Base-by-base conservation (phyloP, 148 eudicot species). In the Chenopodium album region DNA sequence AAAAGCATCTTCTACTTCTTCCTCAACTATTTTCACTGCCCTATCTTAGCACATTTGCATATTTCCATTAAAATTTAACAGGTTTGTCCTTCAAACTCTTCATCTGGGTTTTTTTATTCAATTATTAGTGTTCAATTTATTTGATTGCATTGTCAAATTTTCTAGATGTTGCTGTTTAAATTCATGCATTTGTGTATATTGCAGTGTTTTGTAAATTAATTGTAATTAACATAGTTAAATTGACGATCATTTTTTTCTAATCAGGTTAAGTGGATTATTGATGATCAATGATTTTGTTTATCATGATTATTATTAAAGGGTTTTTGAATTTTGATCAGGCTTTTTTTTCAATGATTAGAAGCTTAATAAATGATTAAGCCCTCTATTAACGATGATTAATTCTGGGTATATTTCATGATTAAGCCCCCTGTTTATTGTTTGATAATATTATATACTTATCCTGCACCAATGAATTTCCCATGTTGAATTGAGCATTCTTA, bases 1-100 rank as follows among this genome's bases (percentile, higher is more conserved):
- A 10, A 67, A 12, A 29, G 32, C 32, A 56, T 56, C 62, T 56
- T 56, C 56, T 10, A 65, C 4, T 67, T 67, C 72, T 32, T 69
- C 19, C 72, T 69, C 72, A 69, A 69, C 47, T 69, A 69, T 69
- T 69, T 8, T 69, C 72, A 31, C 44, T 29, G 20, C 72, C 41
- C 44, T 71, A 14, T 46, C n/a, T 44, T 6, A 13, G 2, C 28
- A 71, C 54, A 41, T 17, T 63, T 44, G 12, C 54, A 50, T 16
- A 13, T 5, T 5, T 41, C 44, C 44, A 41, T 4, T 41, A 41
- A 41, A 41, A 5, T 4, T 41, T 5, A 41, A 46, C 75, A 79
- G 81, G 81, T 79, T 70, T 34, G 65, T 34, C 32, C 71, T 34
- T 17, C 14, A 11, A 19, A 31, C 34, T 78, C 48, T 22, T 41